phyloP scores from a whole-genome alignment of 192 early-diverging fungal species.

The Backusella tarrabulga region DNA sequence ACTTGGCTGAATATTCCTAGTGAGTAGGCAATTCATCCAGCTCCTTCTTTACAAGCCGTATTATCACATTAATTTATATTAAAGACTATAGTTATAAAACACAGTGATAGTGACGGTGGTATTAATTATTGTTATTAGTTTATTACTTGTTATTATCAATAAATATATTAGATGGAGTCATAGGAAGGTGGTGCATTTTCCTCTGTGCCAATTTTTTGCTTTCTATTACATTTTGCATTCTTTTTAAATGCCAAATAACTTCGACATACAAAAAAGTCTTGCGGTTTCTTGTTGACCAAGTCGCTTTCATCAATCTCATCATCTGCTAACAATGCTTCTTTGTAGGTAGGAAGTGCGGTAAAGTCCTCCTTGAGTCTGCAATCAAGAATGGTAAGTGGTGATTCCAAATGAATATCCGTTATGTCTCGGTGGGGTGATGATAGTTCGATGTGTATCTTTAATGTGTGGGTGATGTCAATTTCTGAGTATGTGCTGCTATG shows the following conservation, averaged over 20 bases:
- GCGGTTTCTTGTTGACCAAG: not conserved
- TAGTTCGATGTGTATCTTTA: slow-evolving; percentile 29
- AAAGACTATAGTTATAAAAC: too few relatives aligned
- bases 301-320: not conserved
- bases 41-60: too few relatives aligned
- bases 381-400: slow-evolving; percentile 25
- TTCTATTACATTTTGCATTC: not conserved
- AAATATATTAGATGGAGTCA: not conserved
- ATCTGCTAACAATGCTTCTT: slow-evolving; percentile 2
- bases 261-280: slow-evolving; percentile 21
- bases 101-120: too few relatives aligned
- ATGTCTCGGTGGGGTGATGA: not conserved
- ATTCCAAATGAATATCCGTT: slow-evolving; percentile 22
- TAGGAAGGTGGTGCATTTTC: not conserved
- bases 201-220: not conserved
- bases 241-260: slow-evolving; percentile 26
- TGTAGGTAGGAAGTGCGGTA: slow-evolving; percentile 25
- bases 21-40: too few relatives aligned
- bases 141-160: not conserved
- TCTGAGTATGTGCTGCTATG: slow-evolving; percentile 26
- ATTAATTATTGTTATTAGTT: too few relatives aligned
- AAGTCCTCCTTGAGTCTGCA: slow-evolving; percentile 34
- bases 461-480: slow-evolving; percentile 20
- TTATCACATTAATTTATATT: too few relatives aligned
- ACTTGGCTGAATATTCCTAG: too few relatives aligned